Evolutionary conservation across 768 basidiomycete species (phyloP).

Genomic region (Suillus decipiens): DNA sequence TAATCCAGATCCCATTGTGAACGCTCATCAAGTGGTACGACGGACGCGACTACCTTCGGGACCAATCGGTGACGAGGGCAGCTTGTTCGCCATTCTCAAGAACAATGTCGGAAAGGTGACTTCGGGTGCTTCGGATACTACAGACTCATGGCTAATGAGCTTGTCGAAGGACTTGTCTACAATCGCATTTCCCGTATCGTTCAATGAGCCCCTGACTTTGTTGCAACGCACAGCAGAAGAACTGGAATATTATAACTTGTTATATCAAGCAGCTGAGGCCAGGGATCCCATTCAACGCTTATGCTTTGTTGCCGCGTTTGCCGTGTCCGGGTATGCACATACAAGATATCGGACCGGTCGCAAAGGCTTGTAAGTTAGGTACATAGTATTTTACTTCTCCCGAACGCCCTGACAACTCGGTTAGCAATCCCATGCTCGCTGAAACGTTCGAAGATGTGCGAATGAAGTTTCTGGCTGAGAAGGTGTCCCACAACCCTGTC

Average conservation of each 20-base stretch:
- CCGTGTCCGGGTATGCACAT: conserved; percentile 81
- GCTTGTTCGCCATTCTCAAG: conserved; percentile 78
- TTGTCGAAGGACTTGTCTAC: conserved; percentile 70
- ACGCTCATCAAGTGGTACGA: conserved; percentile 38
- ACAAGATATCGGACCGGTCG: conserved; percentile 78
- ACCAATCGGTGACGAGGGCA: conserved; percentile 73
- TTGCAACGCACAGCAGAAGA: conserved; percentile 84
- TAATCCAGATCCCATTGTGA: conserved; percentile 12
- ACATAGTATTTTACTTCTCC: conserved; percentile 8
- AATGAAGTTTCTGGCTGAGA: conserved; percentile 84
- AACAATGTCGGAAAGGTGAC: conserved; percentile 86
- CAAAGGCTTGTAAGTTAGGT: conserved; percentile 77
- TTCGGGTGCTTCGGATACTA: conserved; percentile 8
- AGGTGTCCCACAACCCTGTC: conserved; percentile 83
- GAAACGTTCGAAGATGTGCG: conserved; percentile 86
- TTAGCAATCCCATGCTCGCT: conserved; percentile 85
- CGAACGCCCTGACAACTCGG: conserved; percentile 4
- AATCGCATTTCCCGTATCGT: conserved; percentile 83
- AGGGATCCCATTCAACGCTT: conserved; percentile 66
- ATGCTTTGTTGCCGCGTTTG: conserved; percentile 80
- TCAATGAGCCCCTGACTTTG: conserved; percentile 86
- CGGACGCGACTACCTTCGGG: conserved; percentile 62
- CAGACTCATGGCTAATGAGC: conserved; percentile 5
- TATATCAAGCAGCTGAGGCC: conserved; percentile 63
- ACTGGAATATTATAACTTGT: conserved; percentile 71